Percentiles rank a stretch among this genome's conserved stretches.
Evolutionary conservation across 2,329 filamentous ascomycete species (phyloP).

Genomic region (Xylaria sp.): DNA sequence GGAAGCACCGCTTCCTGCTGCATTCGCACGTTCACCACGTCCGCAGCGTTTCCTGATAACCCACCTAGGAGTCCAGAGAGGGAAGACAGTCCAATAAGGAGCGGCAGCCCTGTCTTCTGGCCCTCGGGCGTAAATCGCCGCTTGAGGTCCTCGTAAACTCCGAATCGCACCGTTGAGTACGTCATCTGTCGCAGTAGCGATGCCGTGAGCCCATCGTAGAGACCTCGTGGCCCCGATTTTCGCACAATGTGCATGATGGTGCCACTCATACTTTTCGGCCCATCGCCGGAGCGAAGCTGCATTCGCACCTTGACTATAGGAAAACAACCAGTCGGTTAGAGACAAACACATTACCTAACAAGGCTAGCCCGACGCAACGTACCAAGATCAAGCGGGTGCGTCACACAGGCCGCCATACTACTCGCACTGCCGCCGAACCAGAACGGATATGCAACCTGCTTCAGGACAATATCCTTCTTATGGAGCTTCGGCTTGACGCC

Average conservation of each 20-base stretch:
- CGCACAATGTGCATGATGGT: constrained; percentile 86
- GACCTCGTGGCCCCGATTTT: constrained; percentile 77
- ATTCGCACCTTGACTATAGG: constrained; percentile 75
- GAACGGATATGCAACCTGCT: constrained; percentile 72
- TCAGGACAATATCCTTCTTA: constrained; percentile 56
- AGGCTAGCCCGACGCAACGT: constrained; percentile 51
- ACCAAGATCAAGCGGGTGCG: constrained; percentile 93
- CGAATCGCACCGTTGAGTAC: constrained; percentile 96
- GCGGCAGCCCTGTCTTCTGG: constrained; percentile 71
- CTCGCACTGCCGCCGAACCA: constrained; percentile 98
- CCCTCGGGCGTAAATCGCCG: constrained; percentile 64
- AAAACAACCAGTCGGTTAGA: constrained; percentile 3
- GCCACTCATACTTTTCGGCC: constrained; percentile 81
- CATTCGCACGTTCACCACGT: constrained; percentile 98
- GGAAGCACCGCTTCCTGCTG: constrained; percentile 89
- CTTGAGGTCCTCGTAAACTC: constrained; percentile 95
- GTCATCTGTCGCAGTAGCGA: constrained; percentile 93
- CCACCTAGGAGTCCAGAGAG: constrained; percentile 89
- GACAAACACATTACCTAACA: constrained; percentile 5
- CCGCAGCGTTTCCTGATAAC: constrained; percentile 90
- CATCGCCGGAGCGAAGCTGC: constrained; percentile 82
- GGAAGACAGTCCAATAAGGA: constrained; percentile 85
- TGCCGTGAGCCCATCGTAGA: constrained; percentile 93
- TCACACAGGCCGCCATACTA: constrained; percentile 89
- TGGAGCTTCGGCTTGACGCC: constrained; percentile 45